A percentile compares a stretch with the other conserved stretches of the same genome.
phyloP scores from a whole-genome alignment of 495 filamentous ascomycete species.

The Tuber magnatum region DNA sequence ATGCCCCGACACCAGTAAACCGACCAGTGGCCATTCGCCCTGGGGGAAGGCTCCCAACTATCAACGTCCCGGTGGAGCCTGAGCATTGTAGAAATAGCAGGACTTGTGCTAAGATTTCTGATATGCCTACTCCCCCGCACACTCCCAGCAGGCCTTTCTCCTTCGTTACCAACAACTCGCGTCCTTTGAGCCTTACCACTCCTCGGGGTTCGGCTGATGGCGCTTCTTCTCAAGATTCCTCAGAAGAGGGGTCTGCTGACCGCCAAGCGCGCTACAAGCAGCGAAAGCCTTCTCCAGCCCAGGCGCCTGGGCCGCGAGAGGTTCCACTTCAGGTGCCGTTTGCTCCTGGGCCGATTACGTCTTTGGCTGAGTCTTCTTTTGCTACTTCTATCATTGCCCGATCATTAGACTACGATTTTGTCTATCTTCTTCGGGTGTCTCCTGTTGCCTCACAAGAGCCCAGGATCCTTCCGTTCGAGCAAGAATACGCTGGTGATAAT shows the following conservation, averaged over 20 bases:
- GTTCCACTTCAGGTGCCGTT: conserved; percentile 27
- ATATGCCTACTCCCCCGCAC: conserved; percentile 33
- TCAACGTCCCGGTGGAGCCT: conserved; percentile 25
- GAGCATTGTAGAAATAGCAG: conserved; percentile 21
- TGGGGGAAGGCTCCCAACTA: conserved; percentile 10
- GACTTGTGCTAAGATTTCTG: conserved; percentile 29
- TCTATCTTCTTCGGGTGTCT: conserved; percentile 40
- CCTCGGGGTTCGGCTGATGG: conserved; percentile 8
- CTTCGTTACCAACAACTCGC: conserved; percentile 19
- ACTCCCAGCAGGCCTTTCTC: conserved; percentile 33
- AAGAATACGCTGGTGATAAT: conserved; percentile 24
- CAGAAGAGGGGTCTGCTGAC: background rate
- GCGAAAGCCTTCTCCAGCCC: conserved; percentile 17
- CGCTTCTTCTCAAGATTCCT: conserved; percentile 2
- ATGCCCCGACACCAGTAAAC: conserved; percentile 12
- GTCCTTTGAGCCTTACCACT: conserved; percentile 17
- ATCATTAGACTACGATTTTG: conserved; percentile 40
- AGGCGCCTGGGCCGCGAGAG: conserved; percentile 19
- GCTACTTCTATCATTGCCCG: conserved; percentile 42
- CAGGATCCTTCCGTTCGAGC: background rate
- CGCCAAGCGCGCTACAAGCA: conserved; percentile 22
- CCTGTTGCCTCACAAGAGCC: conserved; percentile 22
- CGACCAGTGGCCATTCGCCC: conserved; percentile 19
- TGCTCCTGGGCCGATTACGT: conserved; percentile 35
- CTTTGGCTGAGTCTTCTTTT: conserved; percentile 38